phyloP scores from a whole-genome alignment of 2,329 filamentous ascomycete genomes.

The Cryphonectria naterciae region DNA sequence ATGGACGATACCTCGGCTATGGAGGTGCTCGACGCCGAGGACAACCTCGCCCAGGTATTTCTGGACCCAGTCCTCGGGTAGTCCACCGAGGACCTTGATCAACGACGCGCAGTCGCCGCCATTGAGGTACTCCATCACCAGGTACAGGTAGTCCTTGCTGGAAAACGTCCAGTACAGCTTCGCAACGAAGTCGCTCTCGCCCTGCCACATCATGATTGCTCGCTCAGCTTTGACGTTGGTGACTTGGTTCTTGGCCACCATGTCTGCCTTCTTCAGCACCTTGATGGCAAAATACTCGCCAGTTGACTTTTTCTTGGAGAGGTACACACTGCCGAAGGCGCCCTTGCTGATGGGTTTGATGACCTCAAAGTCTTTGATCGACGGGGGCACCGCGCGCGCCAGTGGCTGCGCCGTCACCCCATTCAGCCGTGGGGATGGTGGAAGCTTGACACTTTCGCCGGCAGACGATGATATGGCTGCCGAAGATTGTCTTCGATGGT shows the following conservation, averaged over 20 bases:
- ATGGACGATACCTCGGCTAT: slow-evolving; percentile 93
- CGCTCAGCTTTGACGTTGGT: slow-evolving; percentile 98
- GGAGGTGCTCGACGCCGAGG: slow-evolving; percentile 93
- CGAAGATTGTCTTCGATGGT: slow-evolving; percentile 87
- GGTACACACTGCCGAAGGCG: slow-evolving; percentile 95
- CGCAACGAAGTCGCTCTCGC: slow-evolving; percentile 97
- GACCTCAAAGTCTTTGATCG: slow-evolving; percentile 99
- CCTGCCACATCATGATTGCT: slow-evolving; percentile 99
- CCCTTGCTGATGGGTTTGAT: slow-evolving; percentile 99
- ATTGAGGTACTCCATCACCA: slow-evolving; percentile 99
- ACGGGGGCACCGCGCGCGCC: slow-evolving; percentile 86
- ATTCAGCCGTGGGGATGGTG: slow-evolving; percentile 80
- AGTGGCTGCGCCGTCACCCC: slow-evolving; percentile 79
- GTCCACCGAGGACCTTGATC: slow-evolving; percentile 88
- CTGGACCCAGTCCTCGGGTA: slow-evolving; percentile 97
- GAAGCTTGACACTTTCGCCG: slow-evolving; percentile 63
- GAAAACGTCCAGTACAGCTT: slow-evolving; percentile 99
- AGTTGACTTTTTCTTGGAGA: slow-evolving; percentile 98
- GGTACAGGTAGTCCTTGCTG: slow-evolving; percentile 97
- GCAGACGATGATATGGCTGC: slow-evolving; percentile 69
- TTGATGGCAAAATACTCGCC: slow-evolving; percentile 99
- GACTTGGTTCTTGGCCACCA: slow-evolving; percentile 99
- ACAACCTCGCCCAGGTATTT: slow-evolving; percentile 97
- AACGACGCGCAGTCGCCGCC: slow-evolving; percentile 96
- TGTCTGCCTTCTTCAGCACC: slow-evolving; percentile 98